Conservation (phyloP, 2,329 filamentous ascomycete genomes). For the Aspergillus viridinutans region DNA sequence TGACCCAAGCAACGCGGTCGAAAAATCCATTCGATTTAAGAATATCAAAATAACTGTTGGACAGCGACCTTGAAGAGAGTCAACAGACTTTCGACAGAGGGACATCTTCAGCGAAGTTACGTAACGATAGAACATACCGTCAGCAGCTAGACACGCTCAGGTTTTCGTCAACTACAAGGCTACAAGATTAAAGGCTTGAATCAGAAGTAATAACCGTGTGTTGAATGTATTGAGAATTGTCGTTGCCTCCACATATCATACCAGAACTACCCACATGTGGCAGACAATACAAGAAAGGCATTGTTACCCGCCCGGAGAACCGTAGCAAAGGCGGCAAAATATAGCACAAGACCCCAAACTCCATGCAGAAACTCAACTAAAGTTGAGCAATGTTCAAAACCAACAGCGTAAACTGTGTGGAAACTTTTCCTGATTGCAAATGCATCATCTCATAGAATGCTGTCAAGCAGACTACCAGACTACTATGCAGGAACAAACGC, state of each 20-base stretch:
- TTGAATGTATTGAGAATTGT: not conserved
- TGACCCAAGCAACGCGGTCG: too few relatives aligned
- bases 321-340: constrained; percentile 8
- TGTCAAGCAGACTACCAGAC: constrained; percentile 1
- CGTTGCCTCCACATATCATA: constrained; percentile 4
- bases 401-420: constrained; percentile 10
- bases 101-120: too few relatives aligned
- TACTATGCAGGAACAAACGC: not conserved
- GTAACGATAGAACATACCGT: too few relatives aligned
- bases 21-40: too few relatives aligned
- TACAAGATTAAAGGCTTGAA: not conserved
- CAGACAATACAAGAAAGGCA: constrained; percentile 13
- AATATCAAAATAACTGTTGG: too few relatives aligned
- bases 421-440: constrained; percentile 3
- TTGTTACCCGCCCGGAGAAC: constrained; percentile 1
- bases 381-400: constrained; percentile 7
- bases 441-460: not conserved
- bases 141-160: not conserved
- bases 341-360: constrained; percentile 17
- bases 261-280: constrained; percentile 11
- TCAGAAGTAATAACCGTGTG: not conserved
- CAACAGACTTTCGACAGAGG: too few relatives aligned
- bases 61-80: too few relatives aligned
- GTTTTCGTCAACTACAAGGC: not conserved
- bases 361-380: constrained; percentile 18